Evolutionary conservation across 1,284 basidiomycete species (phyloP), one percentile per base, ranked within the genome.

Genomic region (Cryptococcus sp.): DNA sequence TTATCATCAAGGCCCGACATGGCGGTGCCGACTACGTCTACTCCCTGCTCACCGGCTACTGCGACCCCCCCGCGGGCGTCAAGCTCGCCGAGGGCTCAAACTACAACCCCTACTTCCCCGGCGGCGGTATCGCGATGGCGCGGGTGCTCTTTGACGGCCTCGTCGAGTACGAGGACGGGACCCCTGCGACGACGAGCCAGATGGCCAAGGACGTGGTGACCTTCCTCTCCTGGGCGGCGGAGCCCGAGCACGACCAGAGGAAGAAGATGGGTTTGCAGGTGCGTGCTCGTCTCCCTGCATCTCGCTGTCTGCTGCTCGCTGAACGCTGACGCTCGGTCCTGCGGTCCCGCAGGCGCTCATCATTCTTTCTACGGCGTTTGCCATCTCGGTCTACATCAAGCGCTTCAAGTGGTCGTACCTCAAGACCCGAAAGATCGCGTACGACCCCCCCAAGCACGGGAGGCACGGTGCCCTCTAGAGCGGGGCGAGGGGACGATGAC

Each of bases 131-230:
- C 64, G 91, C 89, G 72, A 99, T 98, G 96, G 95, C 92, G 51
- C 91, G 95, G 76, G 87, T 97, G 20, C 81, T 99, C 63, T 98
- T 91, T 75, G 94, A 98, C 72, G 93, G 90, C 45, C 77, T 97
- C 45, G 93, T 98, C 57, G 94, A 98, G 78, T 97, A 89, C 76
- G 88, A 91, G 0, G 94, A 98, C 74, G 89, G 90, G 55, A 98
- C 96, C 5, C 92, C 95, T 11, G 91, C 95, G 12, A 98, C 95
- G 49, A 89, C 93, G 11, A 90, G 91, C n/a, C 96, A 98, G 79
- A 95, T 98, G 93, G 94, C 96, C 67, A 98, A 98, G 84, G 96
- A 99, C 71, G 93, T 99, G 50, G 85, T 86, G 42, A 91, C 89
- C 3, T 99, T 98, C 87, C 80, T 98, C 59, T 85, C 84, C 79